phyloP scores from a whole-genome alignment of 495 filamentous ascomycete species.

The Neurospora hispaniola region DNA sequence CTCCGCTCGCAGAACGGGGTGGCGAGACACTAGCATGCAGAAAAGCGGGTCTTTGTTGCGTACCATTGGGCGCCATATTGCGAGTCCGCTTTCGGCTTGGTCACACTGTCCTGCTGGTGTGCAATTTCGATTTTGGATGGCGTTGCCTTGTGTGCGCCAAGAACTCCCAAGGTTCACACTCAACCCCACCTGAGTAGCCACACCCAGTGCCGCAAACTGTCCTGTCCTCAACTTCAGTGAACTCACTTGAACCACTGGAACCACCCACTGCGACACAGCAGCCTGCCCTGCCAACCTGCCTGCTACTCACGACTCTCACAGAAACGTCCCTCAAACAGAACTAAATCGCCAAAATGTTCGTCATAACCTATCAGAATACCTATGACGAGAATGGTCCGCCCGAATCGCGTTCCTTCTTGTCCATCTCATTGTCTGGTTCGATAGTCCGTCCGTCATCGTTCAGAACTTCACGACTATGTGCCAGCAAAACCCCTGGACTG shows the following conservation, averaged over 20 bases:
- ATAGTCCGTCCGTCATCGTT: not conserved
- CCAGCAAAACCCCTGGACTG: not conserved
- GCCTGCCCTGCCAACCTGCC: not conserved
- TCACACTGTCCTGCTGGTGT: constrained; percentile 14
- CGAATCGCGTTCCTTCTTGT: not conserved
- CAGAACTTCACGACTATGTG: not conserved
- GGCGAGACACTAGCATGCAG: constrained; percentile 18
- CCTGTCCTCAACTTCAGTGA: not conserved
- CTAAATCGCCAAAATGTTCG: not conserved
- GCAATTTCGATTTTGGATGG: constrained; percentile 27
- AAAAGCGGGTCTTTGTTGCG: constrained; percentile 8
- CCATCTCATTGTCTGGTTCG: not conserved
- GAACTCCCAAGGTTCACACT: not conserved
- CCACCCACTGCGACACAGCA: not conserved
- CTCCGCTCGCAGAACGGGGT: constrained; percentile 18
- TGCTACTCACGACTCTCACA: not conserved
- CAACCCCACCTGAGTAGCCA: constrained; percentile 5
- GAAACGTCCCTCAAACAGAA: not conserved
- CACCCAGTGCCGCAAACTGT: constrained; percentile 24
- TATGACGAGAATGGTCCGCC: not conserved
- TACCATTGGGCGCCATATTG: constrained; percentile 15
- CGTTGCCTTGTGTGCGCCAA: constrained; percentile 11
- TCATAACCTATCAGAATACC: not conserved
- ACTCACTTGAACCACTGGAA: not conserved
- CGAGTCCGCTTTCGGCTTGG: constrained; percentile 10